phyloP scores from a whole-genome alignment of 805 yeast genomes.

The Lipomyces starkeyi region DNA sequence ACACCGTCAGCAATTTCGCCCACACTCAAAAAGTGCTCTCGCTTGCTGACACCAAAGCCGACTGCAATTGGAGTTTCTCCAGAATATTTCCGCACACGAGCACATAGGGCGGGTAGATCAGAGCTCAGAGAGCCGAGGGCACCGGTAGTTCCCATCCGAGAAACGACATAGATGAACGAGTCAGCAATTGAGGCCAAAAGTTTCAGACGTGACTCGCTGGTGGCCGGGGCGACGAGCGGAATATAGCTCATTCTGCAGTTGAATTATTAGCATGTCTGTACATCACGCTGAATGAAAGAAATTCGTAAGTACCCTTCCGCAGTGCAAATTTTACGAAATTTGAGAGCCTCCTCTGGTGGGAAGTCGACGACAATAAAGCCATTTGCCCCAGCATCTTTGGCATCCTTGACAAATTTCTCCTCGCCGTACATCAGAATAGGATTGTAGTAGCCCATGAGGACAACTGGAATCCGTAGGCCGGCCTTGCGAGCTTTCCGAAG shows the following conservation, averaged over 20 bases:
- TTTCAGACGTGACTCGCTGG: constrained; percentile 85
- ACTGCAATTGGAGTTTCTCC: constrained; percentile 86
- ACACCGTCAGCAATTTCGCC: constrained; percentile 91
- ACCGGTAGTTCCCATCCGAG: constrained; percentile 98
- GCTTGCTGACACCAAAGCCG: constrained; percentile 95
- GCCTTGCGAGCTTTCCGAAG: constrained; percentile 75
- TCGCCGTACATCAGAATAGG: constrained; percentile 93
- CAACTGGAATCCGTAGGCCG: constrained; percentile 87
- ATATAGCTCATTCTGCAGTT: constrained; percentile 69
- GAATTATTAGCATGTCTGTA: background rate
- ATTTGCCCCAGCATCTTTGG: constrained; percentile 89
- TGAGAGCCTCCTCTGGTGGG: constrained; percentile 97
- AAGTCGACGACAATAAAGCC: constrained; percentile 94
- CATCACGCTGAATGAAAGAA: background rate
- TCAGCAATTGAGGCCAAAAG: constrained; percentile 85
- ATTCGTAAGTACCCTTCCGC: constrained; percentile 50
- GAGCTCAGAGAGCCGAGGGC: constrained; percentile 68
- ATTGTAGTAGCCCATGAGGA: constrained; percentile 97
- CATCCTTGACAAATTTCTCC: constrained; percentile 73
- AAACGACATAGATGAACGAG: constrained; percentile 93
- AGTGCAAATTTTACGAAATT: constrained; percentile 76
- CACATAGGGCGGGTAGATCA: constrained; percentile 70
- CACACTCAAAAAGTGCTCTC: constrained; percentile 84
- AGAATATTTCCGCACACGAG: constrained; percentile 76
- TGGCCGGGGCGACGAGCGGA: constrained; percentile 96